Base-by-base conservation (phyloP, 2,329 filamentous ascomycete genomes). In the Aspergillus cejpii region DNA sequence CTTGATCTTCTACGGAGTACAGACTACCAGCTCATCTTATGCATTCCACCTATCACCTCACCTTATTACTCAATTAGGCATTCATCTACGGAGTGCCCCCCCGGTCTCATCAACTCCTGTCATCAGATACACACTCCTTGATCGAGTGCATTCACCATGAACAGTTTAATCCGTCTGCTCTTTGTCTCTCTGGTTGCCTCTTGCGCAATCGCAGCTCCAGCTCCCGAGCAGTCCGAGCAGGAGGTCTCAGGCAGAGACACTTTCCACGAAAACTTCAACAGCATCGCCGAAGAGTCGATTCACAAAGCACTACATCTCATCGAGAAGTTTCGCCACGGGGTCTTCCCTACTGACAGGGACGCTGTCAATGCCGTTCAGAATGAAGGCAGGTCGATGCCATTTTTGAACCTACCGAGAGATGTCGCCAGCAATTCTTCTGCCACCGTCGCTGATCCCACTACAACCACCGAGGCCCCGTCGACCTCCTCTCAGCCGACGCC, bases 231-330 rank as follows among this genome's bases (percentile, higher is more conserved):
- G 24, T 40, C 39, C 24, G 45, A 45, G 15, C 39, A 41, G 11
- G 49, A 53, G 17, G 39, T 49, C 14, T 34, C 50, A 10, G 41
- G 42, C 33, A 49, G 49, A 51, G 46, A 57, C 46, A 56, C 56
- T 42, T 78, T 83, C 66, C 71, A 76, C 51, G 73, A 78, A 47
- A 63, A 81, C 43, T 66, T 83, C 43, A 70, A 75, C 49, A 71
- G 72, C 19, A 68, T 83, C 44, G 78, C 81, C 17, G 74, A 75
- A 43, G 72, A 78, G 39, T 74, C 78, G 33, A 70, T 90, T 43
- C 82, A 87, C 62, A 75, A 77, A 37, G 77, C 85, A 42, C 72
- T 89, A 24, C 81, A 85, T 62, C 75, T 81, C 56, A 71, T 82
- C 43, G 74, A 75, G 38, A 78, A 79, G 58, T 87, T 82, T 66